These are phyloP conservation scores for Sedum album DNA, from an alignment of 164 flowering plant genomes.

Conservation along the genomic window DNA sequence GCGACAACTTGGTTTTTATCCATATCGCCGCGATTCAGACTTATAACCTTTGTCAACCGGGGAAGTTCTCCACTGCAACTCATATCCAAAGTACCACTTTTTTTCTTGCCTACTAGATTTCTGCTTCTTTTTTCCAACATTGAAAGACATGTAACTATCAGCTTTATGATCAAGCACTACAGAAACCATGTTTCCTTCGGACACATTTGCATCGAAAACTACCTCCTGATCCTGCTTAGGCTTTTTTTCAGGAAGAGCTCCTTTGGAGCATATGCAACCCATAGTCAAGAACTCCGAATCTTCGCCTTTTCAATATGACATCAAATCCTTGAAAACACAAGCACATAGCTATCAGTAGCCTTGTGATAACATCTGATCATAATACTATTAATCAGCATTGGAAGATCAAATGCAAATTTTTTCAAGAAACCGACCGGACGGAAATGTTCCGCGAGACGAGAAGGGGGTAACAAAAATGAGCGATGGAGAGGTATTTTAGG, in stretches of 20 bases:
- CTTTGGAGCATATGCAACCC: constrained; percentile 5
- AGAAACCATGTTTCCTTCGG: not conserved
- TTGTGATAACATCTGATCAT: not conserved
- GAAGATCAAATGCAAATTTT: not conserved
- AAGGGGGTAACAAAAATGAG: not conserved
- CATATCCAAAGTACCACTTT: not conserved
- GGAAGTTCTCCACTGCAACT: not conserved
- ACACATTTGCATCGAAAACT: not conserved
- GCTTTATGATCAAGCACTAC: not conserved
- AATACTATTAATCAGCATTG: not conserved
- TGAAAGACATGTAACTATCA: not conserved
- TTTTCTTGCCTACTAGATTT: not conserved
- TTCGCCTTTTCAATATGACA: not conserved
- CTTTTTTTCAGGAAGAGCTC: not conserved
- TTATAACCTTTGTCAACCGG: not conserved
- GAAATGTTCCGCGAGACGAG: not conserved
- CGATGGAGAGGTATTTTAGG: not conserved
- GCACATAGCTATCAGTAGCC: not conserved
- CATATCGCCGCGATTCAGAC: not conserved
- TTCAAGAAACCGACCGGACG: not conserved
- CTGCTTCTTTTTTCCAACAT: not conserved
- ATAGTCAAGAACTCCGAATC: not conserved
- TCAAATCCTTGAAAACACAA: not conserved
- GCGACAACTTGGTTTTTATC: not conserved
- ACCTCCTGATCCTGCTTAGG: not conserved